Conservation (phyloP, 2,329 filamentous ascomycete genomes). For the Alternaria arbusti region DNA sequence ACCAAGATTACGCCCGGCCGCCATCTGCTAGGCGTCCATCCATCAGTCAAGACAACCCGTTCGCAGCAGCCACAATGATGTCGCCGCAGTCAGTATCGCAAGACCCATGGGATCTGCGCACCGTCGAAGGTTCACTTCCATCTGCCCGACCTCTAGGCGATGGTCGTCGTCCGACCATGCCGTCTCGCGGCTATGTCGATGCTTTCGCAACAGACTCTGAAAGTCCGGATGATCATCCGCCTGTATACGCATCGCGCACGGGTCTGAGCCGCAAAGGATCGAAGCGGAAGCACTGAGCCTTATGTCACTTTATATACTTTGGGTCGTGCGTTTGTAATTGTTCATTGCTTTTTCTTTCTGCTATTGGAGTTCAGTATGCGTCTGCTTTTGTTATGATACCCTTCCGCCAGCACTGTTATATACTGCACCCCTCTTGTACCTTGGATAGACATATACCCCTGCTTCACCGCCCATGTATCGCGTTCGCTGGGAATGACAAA, state of each 20-base stretch:
- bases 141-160: constrained; percentile 6
- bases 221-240: constrained; percentile 1
- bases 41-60: constrained; percentile 25
- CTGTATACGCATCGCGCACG: constrained; percentile 2
- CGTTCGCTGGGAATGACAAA: neutral
- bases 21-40: constrained; percentile 32
- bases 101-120: constrained; percentile 37
- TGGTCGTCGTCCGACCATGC: constrained; percentile 18
- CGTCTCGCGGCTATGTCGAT: constrained; percentile 21
- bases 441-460: neutral
- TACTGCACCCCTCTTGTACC: neutral
- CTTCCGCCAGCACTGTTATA: neutral
- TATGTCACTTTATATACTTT: neutral
- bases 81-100: constrained; percentile 9
- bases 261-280: constrained; percentile 7
- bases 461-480: neutral
- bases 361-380: neutral
- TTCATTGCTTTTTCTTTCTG: neutral
- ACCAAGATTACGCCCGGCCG: constrained; percentile 19
- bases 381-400: neutral
- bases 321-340: neutral
- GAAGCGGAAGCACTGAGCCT: constrained; percentile 11
- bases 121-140: constrained; percentile 26
- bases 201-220: constrained; percentile 21
- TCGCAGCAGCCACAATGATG: constrained; percentile 18